Conservation (phyloP, 108 stramenopile species). For the Cyclotella choctawhatcheeana region DNA sequence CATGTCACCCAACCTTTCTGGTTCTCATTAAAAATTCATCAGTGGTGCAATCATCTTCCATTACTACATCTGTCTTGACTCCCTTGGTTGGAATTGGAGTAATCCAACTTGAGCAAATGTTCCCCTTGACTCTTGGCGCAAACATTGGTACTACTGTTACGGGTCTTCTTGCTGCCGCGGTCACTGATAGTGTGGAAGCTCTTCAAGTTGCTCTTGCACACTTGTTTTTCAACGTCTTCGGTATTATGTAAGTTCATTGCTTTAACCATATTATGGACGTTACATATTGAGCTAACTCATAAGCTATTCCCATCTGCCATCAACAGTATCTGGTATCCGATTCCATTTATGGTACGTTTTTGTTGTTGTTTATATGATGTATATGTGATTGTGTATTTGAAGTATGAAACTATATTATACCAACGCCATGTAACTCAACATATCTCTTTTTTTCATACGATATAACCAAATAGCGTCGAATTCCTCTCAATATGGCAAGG, state of each 20-base stretch:
- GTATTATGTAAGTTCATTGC: slow-evolving; percentile 52
- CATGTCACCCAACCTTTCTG: no score
- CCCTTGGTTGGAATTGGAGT: slow-evolving; percentile 81
- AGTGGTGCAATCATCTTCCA: slow-evolving; percentile 82
- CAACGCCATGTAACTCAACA: no score
- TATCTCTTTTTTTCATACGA: no score
- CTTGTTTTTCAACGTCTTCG: slow-evolving; percentile 85
- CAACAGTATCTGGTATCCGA: slow-evolving; percentile 70
- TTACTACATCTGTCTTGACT: slow-evolving; percentile 83
- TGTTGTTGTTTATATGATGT: no score
- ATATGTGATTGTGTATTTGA: no score
- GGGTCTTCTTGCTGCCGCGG: slow-evolving; percentile 72
- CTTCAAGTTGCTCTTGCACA: slow-evolving; percentile 43
- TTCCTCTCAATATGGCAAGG: slow-evolving; percentile 69
- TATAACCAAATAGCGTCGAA: no score
- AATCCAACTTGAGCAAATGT: slow-evolving; percentile 75
- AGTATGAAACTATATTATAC: no score
- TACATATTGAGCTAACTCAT: not conserved
- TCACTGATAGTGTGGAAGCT: slow-evolving; percentile 7
- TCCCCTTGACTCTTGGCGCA: slow-evolving; percentile 86
- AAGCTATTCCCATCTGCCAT: not conserved
- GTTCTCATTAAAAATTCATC: no score
- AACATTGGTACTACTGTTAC: slow-evolving; percentile 90
- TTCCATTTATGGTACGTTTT: slow-evolving; percentile 85
- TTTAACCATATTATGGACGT: not conserved